phyloP scores from a whole-genome alignment of 768 basidiomycete genomes.

The Leucogyrophana mollusca region DNA sequence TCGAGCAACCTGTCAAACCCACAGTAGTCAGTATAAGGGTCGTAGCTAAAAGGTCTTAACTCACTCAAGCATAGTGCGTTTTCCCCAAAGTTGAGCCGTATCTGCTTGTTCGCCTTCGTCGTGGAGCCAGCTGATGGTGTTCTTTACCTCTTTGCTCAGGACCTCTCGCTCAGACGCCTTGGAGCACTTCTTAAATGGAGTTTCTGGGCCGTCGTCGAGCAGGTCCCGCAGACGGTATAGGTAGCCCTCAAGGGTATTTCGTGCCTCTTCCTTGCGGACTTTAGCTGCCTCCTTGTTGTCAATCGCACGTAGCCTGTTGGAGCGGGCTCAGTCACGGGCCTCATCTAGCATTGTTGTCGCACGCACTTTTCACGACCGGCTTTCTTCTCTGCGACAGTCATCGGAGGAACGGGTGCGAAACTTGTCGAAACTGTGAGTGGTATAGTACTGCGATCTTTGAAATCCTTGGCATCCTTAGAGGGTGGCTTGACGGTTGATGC shows the following conservation, averaged over 20 bases:
- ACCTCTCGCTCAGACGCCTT: constrained; percentile 64
- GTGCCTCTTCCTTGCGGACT: constrained; percentile 80
- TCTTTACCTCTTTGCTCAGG: constrained; percentile 67
- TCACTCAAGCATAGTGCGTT: constrained; percentile 82
- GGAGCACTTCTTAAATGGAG: constrained; percentile 86
- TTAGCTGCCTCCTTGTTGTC: constrained; percentile 78
- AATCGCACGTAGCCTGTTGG: constrained; percentile 68
- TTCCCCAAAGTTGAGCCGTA: constrained; percentile 69
- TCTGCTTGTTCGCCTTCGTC: constrained; percentile 83
- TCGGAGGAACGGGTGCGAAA: constrained; percentile 48
- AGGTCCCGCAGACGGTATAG: constrained; percentile 89
- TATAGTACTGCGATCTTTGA: constrained; percentile 60
- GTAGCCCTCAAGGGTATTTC: constrained; percentile 89
- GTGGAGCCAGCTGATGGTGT: constrained; percentile 78
- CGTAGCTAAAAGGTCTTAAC: constrained; percentile 27
- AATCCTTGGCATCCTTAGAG: constrained; percentile 36
- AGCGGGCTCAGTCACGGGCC: too few species aligned
- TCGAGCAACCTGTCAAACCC: constrained; percentile 60
- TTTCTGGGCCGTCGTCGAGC: constrained; percentile 57
- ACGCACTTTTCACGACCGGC: constrained; percentile 69
- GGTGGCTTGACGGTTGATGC: too few species aligned
- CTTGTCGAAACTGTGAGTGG: constrained; percentile 59
- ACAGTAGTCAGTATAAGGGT: constrained; percentile 3
- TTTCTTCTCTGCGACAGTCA: constrained; percentile 78
- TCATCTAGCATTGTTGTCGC: too few species aligned